Conservation (phyloP, 148 eudicot genomes). For the Chenopodium berlandieri region DNA sequence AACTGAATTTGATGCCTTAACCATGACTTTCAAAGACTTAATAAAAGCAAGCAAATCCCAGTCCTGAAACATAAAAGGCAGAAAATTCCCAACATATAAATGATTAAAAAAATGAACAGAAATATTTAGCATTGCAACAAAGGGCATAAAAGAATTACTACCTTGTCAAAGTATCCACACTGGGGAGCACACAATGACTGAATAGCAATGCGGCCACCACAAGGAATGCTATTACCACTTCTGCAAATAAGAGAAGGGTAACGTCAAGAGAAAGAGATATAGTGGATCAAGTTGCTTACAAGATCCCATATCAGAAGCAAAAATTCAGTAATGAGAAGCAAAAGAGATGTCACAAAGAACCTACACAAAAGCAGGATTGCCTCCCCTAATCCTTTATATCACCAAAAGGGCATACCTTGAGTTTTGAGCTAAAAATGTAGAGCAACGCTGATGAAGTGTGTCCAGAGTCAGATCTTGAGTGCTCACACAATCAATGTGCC, state of each 20-base stretch:
- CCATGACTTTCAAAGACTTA: conserved; percentile 71
- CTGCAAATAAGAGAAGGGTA: conserved; percentile 33
- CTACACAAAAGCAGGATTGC: not conserved
- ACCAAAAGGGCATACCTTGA: conserved; percentile 42
- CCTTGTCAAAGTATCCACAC: conserved; percentile 75
- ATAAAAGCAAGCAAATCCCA: conserved; percentile 90
- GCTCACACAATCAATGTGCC: conserved; percentile 67
- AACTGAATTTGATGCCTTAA: conserved; percentile 76
- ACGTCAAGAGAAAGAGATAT: not conserved
- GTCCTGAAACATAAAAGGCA: conserved; percentile 41
- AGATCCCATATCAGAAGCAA: not conserved
- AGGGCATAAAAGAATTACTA: not conserved
- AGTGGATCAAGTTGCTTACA: conserved; percentile 4
- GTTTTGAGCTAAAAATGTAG: conserved; percentile 60
- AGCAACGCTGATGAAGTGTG: conserved; percentile 59
- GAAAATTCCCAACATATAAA: not conserved
- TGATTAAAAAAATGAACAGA: not conserved
- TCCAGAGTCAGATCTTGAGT: conserved; percentile 46
- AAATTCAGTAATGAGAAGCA: not conserved
- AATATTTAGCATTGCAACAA: not conserved
- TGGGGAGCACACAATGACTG: conserved; percentile 94
- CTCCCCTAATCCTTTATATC: no score
- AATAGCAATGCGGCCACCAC: conserved; percentile 77
- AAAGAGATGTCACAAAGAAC: not conserved
- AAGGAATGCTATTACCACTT: conserved; percentile 38